These are phyloP conservation scores for Secale cereale DNA, from an alignment of 176 grass and related monocot species.

Conservation along the genomic window DNA sequence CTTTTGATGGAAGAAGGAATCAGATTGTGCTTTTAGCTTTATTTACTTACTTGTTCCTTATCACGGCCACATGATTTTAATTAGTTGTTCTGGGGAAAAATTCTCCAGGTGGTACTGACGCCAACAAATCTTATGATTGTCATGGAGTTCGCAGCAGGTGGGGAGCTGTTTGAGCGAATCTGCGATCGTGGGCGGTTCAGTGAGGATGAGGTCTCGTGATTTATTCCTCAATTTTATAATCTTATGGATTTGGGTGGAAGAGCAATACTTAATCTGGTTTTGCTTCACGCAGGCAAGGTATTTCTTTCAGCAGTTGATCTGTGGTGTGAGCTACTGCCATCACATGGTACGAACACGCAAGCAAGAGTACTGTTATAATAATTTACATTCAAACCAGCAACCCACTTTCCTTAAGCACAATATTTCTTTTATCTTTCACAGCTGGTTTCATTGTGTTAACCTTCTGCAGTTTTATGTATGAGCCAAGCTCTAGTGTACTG, in stretches of 20 bases:
- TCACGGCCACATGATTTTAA: slow-evolving; percentile 2
- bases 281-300: slow-evolving; percentile 66
- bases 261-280: slow-evolving; percentile 22
- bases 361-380: neutral
- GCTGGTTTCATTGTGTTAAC: neutral
- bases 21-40: neutral
- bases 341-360: slow-evolving; percentile 47
- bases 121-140: slow-evolving; percentile 85
- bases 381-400: neutral
- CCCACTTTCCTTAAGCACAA: neutral
- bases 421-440: neutral
- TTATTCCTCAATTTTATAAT: slow-evolving; percentile 18
- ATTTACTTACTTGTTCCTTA: neutral
- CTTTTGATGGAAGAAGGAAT: slow-evolving; percentile 8
- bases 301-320: slow-evolving; percentile 95
- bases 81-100: slow-evolving; percentile 11
- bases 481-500: neutral
- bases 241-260: slow-evolving; percentile 6
- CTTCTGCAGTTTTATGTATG: neutral
- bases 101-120: slow-evolving; percentile 75
- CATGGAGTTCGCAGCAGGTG: slow-evolving; percentile 91
- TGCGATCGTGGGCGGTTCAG: slow-evolving; percentile 82
- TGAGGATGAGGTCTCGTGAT: slow-evolving; percentile 82
- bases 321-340: slow-evolving; percentile 92
- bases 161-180: slow-evolving; percentile 89